These are phyloP conservation scores for Clohesyomyces aquaticus DNA, from an alignment of 495 filamentous ascomycete genomes.

Conservation along the genomic window DNA sequence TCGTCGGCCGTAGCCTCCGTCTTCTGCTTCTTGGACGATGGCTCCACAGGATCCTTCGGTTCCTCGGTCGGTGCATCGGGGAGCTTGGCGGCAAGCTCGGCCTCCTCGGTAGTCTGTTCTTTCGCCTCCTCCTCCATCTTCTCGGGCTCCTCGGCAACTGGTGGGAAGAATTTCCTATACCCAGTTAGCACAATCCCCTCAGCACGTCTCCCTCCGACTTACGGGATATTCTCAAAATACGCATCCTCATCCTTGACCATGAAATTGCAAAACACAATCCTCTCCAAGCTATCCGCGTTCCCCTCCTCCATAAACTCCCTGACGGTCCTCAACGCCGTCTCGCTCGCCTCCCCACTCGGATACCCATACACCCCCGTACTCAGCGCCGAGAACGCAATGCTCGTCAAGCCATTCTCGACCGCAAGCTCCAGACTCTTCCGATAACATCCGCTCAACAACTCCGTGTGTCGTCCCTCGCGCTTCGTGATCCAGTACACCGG, in stretches of 20 bases:
- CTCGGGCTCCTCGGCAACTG: constrained; percentile 31
- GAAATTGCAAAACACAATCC: constrained; percentile 82
- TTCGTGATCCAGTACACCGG: constrained; percentile 67
- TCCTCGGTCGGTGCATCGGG: constrained; percentile 44
- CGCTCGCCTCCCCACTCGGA: constrained; percentile 71
- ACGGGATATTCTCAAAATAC: constrained; percentile 75
- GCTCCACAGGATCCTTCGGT: constrained; percentile 37
- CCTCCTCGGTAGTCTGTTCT: constrained; percentile 13
- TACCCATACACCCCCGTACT: constrained; percentile 93
- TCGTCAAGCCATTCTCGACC: constrained; percentile 63
- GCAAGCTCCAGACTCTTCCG: constrained; percentile 72
- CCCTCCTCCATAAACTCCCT: constrained; percentile 68
- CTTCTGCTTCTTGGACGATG: constrained; percentile 45
- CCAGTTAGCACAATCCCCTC: background rate
- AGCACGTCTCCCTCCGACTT: constrained; percentile 44
- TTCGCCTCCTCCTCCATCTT: constrained; percentile 19
- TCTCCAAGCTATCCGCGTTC: constrained; percentile 62
- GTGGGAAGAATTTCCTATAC: constrained; percentile 44
- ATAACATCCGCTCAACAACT: constrained; percentile 71
- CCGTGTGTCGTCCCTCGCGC: constrained; percentile 50
- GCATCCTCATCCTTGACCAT: constrained; percentile 72
- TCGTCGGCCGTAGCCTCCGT: constrained; percentile 24
- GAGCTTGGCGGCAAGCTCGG: constrained; percentile 34
- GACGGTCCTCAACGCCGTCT: constrained; percentile 68
- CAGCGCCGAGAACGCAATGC: constrained; percentile 79